Evolutionary conservation across 495 filamentous ascomycete genomes (phyloP).

Genomic region (Aspergillus ostianus): DNA sequence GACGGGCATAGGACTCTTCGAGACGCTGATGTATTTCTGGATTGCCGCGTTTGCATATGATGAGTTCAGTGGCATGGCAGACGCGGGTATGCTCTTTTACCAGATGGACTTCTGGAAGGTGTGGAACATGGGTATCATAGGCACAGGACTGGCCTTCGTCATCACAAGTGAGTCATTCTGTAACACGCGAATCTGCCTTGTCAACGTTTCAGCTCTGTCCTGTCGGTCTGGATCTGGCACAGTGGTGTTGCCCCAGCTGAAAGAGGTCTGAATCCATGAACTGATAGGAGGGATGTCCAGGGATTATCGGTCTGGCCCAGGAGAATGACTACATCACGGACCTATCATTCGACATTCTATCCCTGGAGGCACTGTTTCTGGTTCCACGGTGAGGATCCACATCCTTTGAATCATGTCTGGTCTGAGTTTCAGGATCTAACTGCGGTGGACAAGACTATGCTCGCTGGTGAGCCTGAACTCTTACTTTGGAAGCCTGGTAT

Average conservation of each 20-base stretch:
- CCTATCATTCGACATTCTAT: conserved; percentile 81
- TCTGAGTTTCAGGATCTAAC: conserved; percentile 17
- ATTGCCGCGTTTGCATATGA: conserved; percentile 87
- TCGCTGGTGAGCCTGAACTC: conserved; percentile 85
- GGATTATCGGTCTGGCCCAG: conserved; percentile 68
- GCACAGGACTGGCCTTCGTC: conserved; percentile 74
- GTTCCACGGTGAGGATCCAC: conserved; percentile 61
- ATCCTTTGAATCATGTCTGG: conserved; percentile 7
- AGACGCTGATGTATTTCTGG: conserved; percentile 60
- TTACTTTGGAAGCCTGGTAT: conserved; percentile 79
- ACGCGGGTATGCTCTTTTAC: conserved; percentile 82
- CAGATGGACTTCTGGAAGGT: conserved; percentile 86
- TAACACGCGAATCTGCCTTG: conserved; percentile 18
- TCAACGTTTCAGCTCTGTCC: conserved; percentile 10
- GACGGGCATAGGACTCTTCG: conserved; percentile 47
- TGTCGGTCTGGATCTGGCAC: conserved; percentile 7
- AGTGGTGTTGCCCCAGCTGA: neutral
- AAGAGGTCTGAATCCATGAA: neutral
- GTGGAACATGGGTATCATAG: conserved; percentile 85
- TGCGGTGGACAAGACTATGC: conserved; percentile 58
- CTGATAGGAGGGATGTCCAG: conserved; percentile 34
- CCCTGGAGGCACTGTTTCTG: conserved; percentile 85
- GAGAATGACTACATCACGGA: conserved; percentile 64
- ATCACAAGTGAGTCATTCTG: conserved; percentile 59
- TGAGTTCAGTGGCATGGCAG: conserved; percentile 76